Base-by-base conservation (phyloP, 495 filamentous ascomycete genomes). In the Amorphotheca resinae region DNA sequence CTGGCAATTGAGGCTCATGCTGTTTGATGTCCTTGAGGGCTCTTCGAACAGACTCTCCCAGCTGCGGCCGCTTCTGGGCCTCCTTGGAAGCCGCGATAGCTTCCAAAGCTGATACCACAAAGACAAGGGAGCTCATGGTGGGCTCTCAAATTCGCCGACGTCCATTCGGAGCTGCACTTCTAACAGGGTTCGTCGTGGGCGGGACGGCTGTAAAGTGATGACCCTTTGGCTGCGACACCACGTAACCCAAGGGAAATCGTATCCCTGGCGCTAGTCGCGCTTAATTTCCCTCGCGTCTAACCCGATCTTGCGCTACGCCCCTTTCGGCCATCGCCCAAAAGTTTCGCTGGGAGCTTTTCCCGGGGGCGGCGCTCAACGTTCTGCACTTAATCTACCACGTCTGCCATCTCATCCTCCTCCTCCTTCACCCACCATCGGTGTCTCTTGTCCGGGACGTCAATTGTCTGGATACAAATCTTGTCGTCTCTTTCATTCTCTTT, bases 91-190 rank as follows among this genome's bases (percentile, higher is more conserved):
- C 72, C 37, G 79, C 84, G 54, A 99, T 95, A 52, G 77, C 74
- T 66, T 96, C 91, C 39, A 99, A 64, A 21, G 93, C 87, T 43
- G 82, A 85, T 40, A 93, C 80, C 46, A 95, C 84, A 59, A 96
- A 96, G 41, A 94, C 85, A 43, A 94, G 80, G 38, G 91, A 95
- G 69, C 84, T 91, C 61, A 95, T 80, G 41, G 79, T 73, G 72
- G 64, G 55, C 58, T 62, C 51, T 52, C 26, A 25, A 16, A 28
- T 42, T 22, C 38, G 33, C 28, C 48, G 12, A n/a, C 33, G 45
- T 52, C 53, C 56, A 53, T 59, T 44, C 39, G 52, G 33, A 54
- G 30, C 34, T 11, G 11, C 5, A 38, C 45, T 36, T 52, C 48
- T 33, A 28, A 5, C 51, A 58, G 18, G 57, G 46, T 33, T 30